Evolutionary conservation across 163 green algal species (phyloP), one percentile per base, ranked within the genome.

Genomic region (Scenedesmus sp.): DNA sequence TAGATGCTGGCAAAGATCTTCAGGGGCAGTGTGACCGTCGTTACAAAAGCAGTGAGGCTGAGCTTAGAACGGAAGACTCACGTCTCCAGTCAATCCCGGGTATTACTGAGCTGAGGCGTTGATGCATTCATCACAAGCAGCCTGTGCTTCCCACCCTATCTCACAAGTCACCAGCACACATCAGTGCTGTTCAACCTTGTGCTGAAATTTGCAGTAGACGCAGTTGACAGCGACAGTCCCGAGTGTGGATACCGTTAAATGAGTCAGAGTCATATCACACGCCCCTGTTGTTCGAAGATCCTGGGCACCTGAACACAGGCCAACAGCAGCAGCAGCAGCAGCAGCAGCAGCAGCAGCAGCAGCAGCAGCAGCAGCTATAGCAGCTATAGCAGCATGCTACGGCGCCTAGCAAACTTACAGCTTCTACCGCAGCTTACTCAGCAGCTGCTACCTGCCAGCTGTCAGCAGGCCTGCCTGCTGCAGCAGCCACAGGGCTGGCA

Each of bases 331-430:
- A 55, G 46, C 85, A 83, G 85, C 64, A 82, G 64, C 62, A 89
- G 85, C 85, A 67, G 62, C 12, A 60, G 84, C 62, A 89, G 59
- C 20, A 74, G 84, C 60, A 3, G 60, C 84, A 59, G 84, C 85
- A 52, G 9, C 64, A 89, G 62, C 34, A 89, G 4, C 85, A 76
- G 57, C 84, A 88, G 62, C 59, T 54, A 26, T 18, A 9, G 8
- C 84, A 88, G 59, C 54, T 70, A 59, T 56, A 89, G 26, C 23
- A 79, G 70, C n/a, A 89, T 89, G 84, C 62, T 89, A n/a, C 84
- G 62, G 20, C 62, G 84, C 26, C 34, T 89, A 18, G 62, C 26
- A n/a, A 20, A 54, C 46, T 52, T 81, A 7, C 52, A 83, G 64
- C 85, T 55, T 9, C 85, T 83, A 18, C 66, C 73, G 18, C 85